Evolutionary conservation across 2,329 filamentous ascomycete species (phyloP).

Genomic region (Leptosphaerulina australis): DNA sequence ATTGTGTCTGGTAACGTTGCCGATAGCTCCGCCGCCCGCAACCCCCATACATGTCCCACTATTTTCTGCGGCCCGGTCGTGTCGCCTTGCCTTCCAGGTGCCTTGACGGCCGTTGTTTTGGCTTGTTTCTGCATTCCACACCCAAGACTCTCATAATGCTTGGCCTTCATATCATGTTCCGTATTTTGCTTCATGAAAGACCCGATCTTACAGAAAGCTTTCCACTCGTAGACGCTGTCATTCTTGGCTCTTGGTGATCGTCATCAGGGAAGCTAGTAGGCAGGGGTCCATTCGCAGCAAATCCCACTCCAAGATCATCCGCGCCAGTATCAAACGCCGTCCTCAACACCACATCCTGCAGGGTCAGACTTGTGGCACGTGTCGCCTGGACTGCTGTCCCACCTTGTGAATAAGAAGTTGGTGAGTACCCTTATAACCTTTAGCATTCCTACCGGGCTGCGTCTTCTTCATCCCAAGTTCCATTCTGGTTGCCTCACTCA

Average conservation of each 20-base stretch:
- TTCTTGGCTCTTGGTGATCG: conserved; percentile 19
- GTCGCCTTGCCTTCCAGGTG: conserved; percentile 9
- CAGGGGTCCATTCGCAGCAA: no score
- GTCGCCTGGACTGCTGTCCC: conserved; percentile 29
- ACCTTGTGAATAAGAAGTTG: conserved; percentile 33
- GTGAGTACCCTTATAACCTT: conserved; percentile 40
- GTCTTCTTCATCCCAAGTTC: conserved; percentile 15
- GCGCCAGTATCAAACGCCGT: conserved; percentile 24
- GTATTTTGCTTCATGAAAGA: conserved; percentile 21
- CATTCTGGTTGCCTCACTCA: conserved; percentile 6
- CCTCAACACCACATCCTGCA: conserved; percentile 32
- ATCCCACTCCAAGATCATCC: conserved; percentile 25
- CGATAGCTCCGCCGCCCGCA: conserved; percentile 10
- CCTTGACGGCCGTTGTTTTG: conserved; percentile 16
- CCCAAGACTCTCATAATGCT: conserved; percentile 30
- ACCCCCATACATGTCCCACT: conserved; percentile 9
- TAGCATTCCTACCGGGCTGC: conserved; percentile 24
- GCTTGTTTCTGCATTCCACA: conserved; percentile 26
- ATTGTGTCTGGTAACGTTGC: conserved; percentile 11
- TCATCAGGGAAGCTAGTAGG: conserved; percentile 4
- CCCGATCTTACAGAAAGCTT: conserved; percentile 17
- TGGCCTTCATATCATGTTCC: conserved; percentile 28
- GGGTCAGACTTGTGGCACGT: conserved; percentile 37
- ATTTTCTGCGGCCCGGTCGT: conserved; percentile 11
- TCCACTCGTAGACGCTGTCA: conserved; percentile 11